Conservation (phyloP, 164 flowering plant species). For the Amborella trichopoda region DNA sequence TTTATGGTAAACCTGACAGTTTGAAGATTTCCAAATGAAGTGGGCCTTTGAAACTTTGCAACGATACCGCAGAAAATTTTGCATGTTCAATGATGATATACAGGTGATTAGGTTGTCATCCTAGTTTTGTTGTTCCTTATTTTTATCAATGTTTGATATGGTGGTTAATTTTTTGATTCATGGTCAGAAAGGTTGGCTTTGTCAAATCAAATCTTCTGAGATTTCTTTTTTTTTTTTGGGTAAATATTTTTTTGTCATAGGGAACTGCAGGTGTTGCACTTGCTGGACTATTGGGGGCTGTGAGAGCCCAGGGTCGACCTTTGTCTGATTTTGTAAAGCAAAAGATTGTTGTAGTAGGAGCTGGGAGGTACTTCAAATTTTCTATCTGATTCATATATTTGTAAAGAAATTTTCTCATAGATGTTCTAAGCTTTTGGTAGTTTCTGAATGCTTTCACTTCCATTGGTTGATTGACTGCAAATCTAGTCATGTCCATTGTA, state of each 20-base stretch:
- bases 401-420: constrained; percentile 1
- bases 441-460: too few relatives aligned
- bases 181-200: not conserved
- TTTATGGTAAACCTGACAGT: constrained; percentile 57
- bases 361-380: constrained; percentile 69
- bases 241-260: too few relatives aligned
- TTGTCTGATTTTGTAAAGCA: constrained; percentile 76
- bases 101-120: constrained; percentile 38
- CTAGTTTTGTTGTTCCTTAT: not conserved
- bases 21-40: constrained; percentile 99
- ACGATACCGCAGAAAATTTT: constrained; percentile 74
- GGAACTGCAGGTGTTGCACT: constrained; percentile 99
- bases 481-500: not conserved
- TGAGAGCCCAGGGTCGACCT: constrained; percentile 92
- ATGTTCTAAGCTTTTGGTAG: too few relatives aligned
- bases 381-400: not conserved
- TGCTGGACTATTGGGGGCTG: constrained; percentile 90
- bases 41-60: constrained; percentile 99
- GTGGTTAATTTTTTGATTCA: not conserved
- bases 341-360: constrained; percentile 96
- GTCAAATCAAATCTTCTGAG: not conserved
- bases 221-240: not conserved
- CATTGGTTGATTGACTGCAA: not conserved
- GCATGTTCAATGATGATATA: constrained; percentile 99
- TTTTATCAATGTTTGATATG: too few relatives aligned